Evolutionary conservation across 2,329 filamentous ascomycete species (phyloP).

Genomic region (Phaeosphaeria sp.): DNA sequence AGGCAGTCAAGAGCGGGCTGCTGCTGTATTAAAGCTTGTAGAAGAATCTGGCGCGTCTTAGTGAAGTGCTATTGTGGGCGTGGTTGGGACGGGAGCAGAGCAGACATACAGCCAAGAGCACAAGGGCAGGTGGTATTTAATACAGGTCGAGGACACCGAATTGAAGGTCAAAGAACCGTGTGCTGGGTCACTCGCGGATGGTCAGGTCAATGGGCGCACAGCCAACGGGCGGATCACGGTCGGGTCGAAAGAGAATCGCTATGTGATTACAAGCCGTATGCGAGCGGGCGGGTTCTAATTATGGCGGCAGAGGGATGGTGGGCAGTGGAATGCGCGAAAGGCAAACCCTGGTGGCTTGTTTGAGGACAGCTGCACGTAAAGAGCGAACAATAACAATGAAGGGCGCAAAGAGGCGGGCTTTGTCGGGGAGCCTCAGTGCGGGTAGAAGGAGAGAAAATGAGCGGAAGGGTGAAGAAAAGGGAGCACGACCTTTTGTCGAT

Average conservation of each 20-base stretch:
- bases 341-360: constrained; percentile 36
- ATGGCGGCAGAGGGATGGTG: constrained; percentile 29
- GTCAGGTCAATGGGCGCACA: constrained; percentile 21
- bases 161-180: constrained; percentile 35
- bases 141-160: constrained; percentile 32
- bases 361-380: constrained; percentile 44
- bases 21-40: constrained; percentile 40
- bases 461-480: constrained; percentile 44
- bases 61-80: constrained; percentile 4
- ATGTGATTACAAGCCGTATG: constrained; percentile 20
- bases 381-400: constrained; percentile 51
- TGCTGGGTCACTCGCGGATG: constrained; percentile 26
- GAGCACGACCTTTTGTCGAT: constrained; percentile 34
- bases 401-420: constrained; percentile 40
- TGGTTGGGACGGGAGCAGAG: not conserved
- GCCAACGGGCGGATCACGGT: constrained; percentile 17
- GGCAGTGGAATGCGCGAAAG: constrained; percentile 26
- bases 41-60: constrained; percentile 27
- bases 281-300: constrained; percentile 22
- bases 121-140: constrained; percentile 36
- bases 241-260: constrained; percentile 18
- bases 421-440: constrained; percentile 38
- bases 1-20: constrained; percentile 30
- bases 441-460: constrained; percentile 46
- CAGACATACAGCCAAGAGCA: constrained; percentile 37